phyloP scores from a whole-genome alignment of 768 basidiomycete species.

The Boletus sp. region DNA sequence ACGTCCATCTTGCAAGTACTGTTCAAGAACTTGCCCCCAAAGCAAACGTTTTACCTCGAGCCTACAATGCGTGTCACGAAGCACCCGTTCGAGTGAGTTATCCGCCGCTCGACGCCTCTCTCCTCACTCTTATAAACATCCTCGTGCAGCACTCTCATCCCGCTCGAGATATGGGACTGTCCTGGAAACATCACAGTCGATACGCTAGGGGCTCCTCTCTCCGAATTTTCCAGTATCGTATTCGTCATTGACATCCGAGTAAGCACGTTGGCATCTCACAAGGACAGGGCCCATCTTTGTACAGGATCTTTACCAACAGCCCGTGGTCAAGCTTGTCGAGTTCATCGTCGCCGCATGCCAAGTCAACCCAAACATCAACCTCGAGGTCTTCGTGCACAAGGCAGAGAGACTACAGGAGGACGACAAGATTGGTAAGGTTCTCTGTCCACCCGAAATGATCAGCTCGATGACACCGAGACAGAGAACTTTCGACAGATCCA shows the following conservation, averaged over 20 bases:
- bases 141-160: slow-evolving; percentile 73
- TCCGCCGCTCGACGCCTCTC: background rate
- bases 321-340: slow-evolving; percentile 77
- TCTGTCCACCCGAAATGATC: background rate
- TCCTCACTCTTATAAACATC: background rate
- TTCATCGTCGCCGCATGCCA: slow-evolving; percentile 75
- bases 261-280: slow-evolving; percentile 19
- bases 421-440: slow-evolving; percentile 73
- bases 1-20: slow-evolving; percentile 88
- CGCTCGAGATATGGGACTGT: slow-evolving; percentile 94
- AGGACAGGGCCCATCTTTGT: slow-evolving; percentile 1
- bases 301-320: slow-evolving; percentile 81
- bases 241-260: slow-evolving; percentile 97
- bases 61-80: slow-evolving; percentile 76
- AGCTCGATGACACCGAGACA: slow-evolving; percentile 29
- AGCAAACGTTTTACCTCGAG: slow-evolving; percentile 88
- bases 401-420: slow-evolving; percentile 89
- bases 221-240: slow-evolving; percentile 79
- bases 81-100: slow-evolving; percentile 74
- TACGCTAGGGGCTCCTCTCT: slow-evolving; percentile 69
- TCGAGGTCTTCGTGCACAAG: slow-evolving; percentile 96
- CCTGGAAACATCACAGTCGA: slow-evolving; percentile 83
- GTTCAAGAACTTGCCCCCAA: slow-evolving; percentile 80
- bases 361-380: slow-evolving; percentile 69
- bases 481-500: slow-evolving; percentile 93